Conservation (phyloP, 768 basidiomycete species). For the Suillus subalutaceus region DNA sequence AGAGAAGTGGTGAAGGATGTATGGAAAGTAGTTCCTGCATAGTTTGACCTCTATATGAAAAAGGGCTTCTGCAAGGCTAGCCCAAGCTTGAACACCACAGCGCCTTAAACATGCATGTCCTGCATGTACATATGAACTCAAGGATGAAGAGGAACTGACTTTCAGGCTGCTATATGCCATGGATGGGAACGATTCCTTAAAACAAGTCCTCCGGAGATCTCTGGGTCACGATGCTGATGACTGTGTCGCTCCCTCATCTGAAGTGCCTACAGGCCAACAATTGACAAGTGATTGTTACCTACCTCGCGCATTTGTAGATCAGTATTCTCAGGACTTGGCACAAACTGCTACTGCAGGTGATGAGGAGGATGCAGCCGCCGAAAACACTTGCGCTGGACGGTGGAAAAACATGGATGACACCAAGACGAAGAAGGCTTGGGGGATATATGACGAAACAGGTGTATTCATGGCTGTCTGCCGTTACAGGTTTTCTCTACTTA, state of each 20-base stretch:
- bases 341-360: background rate
- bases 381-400: background rate
- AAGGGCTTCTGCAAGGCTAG: no score
- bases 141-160: background rate
- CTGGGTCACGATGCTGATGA: background rate
- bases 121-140: conserved; percentile 13
- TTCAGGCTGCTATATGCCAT: conserved; percentile 15
- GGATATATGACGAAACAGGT: background rate
- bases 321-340: background rate
- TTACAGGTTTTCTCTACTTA: background rate
- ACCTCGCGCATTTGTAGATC: background rate
- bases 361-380: background rate
- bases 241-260: background rate
- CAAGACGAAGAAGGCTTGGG: background rate
- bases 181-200: conserved; percentile 7
- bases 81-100: no score
- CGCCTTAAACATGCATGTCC: conserved; percentile 14
- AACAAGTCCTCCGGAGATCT: background rate
- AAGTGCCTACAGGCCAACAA: conserved; percentile 1
- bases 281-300: conserved; percentile 4
- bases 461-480: background rate
- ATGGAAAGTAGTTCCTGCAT: no score
- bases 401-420: background rate
- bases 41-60: no score
- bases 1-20: no score